Conservation (phyloP, 2,329 filamentous ascomycete species). For the Lasiodiplodia gonubiensis region DNA sequence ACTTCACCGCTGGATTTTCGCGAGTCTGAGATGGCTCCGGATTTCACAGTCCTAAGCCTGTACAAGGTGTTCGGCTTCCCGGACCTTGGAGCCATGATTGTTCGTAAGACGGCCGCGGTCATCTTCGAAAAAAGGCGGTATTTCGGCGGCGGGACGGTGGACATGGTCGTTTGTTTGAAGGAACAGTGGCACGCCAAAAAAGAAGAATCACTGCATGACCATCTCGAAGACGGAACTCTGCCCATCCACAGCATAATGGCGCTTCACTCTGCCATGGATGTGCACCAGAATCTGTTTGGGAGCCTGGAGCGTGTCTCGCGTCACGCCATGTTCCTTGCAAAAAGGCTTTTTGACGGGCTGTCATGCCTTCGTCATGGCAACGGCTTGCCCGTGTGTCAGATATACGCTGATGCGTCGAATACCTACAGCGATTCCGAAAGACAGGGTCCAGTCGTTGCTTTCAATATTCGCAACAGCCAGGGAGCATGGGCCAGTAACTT, state of each 20-base stretch:
- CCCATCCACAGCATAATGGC: constrained; percentile 91
- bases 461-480: constrained; percentile 74
- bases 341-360: constrained; percentile 65
- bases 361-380: constrained; percentile 71
- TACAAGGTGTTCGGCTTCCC: constrained; percentile 99
- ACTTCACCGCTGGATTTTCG: constrained; percentile 78
- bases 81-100: constrained; percentile 82
- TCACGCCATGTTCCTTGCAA: constrained; percentile 72
- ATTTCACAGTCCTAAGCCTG: constrained; percentile 86
- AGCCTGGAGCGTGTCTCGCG: constrained; percentile 71
- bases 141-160: constrained; percentile 94
- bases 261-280: constrained; percentile 73
- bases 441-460: constrained; percentile 78
- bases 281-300: constrained; percentile 72
- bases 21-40: constrained; percentile 67
- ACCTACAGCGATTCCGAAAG: constrained; percentile 51
- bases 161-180: constrained; percentile 79
- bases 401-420: constrained; percentile 62
- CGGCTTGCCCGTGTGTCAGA: constrained; percentile 65
- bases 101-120: constrained; percentile 71
- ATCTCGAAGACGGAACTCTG: constrained; percentile 87
- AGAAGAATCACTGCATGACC: constrained; percentile 72
- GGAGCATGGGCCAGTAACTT: constrained; percentile 79
- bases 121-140: constrained; percentile 73
- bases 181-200: constrained; percentile 86